These are phyloP conservation scores for Helotiales sp. DNA, from an alignment of 2,329 filamentous ascomycete species.

Conservation along the genomic window DNA sequence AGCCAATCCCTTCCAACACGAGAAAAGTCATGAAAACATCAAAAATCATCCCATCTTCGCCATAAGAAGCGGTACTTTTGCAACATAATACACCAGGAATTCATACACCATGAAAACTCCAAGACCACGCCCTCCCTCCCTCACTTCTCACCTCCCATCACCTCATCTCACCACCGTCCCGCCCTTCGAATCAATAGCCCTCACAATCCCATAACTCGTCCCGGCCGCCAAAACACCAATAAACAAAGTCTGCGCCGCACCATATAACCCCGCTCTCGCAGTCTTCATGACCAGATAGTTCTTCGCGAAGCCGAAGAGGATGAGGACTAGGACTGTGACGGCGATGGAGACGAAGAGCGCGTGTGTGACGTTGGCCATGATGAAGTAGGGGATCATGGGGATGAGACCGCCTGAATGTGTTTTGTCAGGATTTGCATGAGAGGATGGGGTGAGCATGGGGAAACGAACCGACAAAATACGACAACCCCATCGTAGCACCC, in stretches of 20 bases:
- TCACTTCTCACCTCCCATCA: background rate
- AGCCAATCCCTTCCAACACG: too few relatives aligned
- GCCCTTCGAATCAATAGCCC: constrained; percentile 52
- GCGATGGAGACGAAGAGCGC: constrained; percentile 56
- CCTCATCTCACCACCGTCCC: background rate
- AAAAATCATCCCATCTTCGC: too few relatives aligned
- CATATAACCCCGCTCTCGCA: constrained; percentile 58
- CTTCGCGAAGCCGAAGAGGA: constrained; percentile 58
- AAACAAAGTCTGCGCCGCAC: constrained; percentile 67
- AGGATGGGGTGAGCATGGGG: background rate
- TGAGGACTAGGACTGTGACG: constrained; percentile 54
- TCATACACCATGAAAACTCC: background rate
- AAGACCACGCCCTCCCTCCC: background rate
- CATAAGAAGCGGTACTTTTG: too few relatives aligned
- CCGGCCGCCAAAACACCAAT: constrained; percentile 70
- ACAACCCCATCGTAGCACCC: constrained; percentile 37
- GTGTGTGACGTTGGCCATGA: constrained; percentile 45
- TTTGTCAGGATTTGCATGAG: too few relatives aligned
- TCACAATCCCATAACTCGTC: constrained; percentile 67
- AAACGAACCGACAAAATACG: constrained; percentile 43
- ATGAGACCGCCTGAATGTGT: constrained; percentile 45
- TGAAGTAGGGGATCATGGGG: constrained; percentile 59
- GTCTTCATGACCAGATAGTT: constrained; percentile 48
- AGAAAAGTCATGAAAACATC: too few relatives aligned
- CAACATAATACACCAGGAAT: too few relatives aligned